Evolutionary conservation across 108 stramenopile genomes (phyloP).

Genomic region (Schizochytrium sp.): DNA sequence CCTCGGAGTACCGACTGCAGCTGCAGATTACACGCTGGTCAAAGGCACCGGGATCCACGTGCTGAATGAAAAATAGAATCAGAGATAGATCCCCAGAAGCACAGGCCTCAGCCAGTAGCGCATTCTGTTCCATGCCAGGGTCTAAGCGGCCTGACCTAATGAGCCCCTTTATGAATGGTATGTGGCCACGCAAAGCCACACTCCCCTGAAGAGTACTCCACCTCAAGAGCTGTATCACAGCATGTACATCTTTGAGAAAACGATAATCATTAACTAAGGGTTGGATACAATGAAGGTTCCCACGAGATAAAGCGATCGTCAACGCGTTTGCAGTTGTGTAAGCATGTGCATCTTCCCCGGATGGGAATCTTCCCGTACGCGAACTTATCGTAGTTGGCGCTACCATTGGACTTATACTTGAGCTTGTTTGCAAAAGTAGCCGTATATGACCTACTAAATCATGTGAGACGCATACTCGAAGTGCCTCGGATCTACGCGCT

Average conservation of each 20-base stretch:
- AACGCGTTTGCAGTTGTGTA: background rate
- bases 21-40: constrained; percentile 32
- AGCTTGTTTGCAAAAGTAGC: background rate
- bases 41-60: background rate
- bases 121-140: background rate
- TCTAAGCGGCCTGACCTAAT: background rate
- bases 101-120: background rate
- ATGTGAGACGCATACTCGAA: background rate
- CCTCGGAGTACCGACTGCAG: background rate
- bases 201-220: background rate
- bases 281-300: background rate
- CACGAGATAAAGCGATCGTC: background rate
- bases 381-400: background rate
- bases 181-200: background rate
- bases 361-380: no score
- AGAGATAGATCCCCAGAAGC: background rate
- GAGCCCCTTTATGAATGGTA: background rate
- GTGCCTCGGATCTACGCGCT: constrained; percentile 15
- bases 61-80: background rate
- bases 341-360: no score
- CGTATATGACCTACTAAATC: background rate
- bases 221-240: constrained; percentile 2
- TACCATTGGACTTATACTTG: background rate
- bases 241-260: background rate
- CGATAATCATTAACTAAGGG: background rate